A percentile compares a stretch with the other conserved stretches of the same genome.
These are phyloP conservation scores for Vigna nakashimae DNA, from an alignment of 306 rosid species.

Conservation along the genomic window DNA sequence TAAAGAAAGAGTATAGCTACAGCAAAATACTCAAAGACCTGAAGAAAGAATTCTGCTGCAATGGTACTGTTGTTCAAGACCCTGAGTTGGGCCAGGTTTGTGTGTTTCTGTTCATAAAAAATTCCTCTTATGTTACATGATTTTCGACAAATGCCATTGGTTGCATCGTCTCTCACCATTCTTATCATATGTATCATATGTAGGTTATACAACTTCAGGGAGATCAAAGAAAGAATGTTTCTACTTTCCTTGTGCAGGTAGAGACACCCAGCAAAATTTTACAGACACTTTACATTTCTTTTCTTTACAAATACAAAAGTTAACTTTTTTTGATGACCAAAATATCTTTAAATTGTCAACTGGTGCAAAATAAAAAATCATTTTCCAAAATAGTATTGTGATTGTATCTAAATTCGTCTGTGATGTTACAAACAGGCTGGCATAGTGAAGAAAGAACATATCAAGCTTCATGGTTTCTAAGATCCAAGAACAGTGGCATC, in stretches of 20 bases:
- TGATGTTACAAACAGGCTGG: constrained; percentile 55
- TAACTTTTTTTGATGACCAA: no score
- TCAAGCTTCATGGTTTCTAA: constrained; percentile 70
- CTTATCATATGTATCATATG: background rate
- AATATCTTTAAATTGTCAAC: no score
- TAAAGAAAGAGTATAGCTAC: constrained; percentile 64
- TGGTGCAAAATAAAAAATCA: no score
- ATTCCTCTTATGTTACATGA: constrained; percentile 1
- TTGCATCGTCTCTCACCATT: background rate
- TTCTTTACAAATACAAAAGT: no score
- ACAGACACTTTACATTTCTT: no score
- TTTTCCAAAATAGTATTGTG: no score
- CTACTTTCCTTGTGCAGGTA: constrained; percentile 71
- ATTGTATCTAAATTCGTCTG: background rate
- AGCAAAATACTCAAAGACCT: constrained; percentile 64
- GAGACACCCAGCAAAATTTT: no score
- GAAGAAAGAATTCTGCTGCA: constrained; percentile 66
- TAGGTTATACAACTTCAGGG: constrained; percentile 76
- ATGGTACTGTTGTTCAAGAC: constrained; percentile 68
- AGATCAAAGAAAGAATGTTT: constrained; percentile 67
- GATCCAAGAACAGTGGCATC: constrained; percentile 24
- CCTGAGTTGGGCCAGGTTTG: constrained; percentile 71
- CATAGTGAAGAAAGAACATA: constrained; percentile 67
- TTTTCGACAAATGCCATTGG: background rate
- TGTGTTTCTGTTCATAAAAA: constrained; percentile 23